Evolutionary conservation across 805 yeast genomes (phyloP).

Genomic region (Maudiozyma barnettii): DNA sequence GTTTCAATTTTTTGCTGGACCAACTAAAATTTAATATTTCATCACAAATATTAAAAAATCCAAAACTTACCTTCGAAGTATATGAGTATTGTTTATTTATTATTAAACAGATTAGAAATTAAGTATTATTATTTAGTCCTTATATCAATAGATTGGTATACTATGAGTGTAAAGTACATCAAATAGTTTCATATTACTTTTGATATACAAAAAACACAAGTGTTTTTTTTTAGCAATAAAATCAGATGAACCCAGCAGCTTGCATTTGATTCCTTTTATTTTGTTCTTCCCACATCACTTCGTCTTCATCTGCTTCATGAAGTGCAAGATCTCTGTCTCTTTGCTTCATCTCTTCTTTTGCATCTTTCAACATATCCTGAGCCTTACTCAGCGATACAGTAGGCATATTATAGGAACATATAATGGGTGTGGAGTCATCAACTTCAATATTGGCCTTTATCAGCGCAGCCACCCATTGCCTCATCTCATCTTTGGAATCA

Average conservation of each 20-base stretch:
- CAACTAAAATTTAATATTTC: too few species aligned
- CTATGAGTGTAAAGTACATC: too few species aligned
- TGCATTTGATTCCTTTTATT: conserved; percentile 9
- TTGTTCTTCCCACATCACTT: conserved; percentile 25
- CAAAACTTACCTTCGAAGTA: too few species aligned
- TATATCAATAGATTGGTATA: too few species aligned
- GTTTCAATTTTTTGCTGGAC: too few species aligned
- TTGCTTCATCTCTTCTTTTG: conserved; percentile 59
- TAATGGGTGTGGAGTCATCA: conserved; percentile 84
- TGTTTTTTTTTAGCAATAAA: neutral
- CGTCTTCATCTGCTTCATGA: conserved; percentile 26
- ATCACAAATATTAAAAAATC: too few species aligned
- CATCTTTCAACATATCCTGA: conserved; percentile 72
- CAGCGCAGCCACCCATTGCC: conserved; percentile 87
- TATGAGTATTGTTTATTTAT: too few species aligned
- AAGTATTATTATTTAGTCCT: too few species aligned
- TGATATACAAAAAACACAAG: neutral
- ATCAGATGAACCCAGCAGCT: conserved; percentile 2
- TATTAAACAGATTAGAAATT: too few species aligned
- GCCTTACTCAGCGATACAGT: conserved; percentile 82
- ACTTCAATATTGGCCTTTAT: conserved; percentile 94
- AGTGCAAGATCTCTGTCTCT: conserved; percentile 36
- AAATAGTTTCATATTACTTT: too few species aligned
- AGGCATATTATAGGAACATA: conserved; percentile 90
- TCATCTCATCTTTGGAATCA: conserved; percentile 81